A percentile compares a stretch with the other conserved stretches of the same genome.
Conservation (phyloP, 176 grass and related monocot species). For the Cenchrus americanus region DNA sequence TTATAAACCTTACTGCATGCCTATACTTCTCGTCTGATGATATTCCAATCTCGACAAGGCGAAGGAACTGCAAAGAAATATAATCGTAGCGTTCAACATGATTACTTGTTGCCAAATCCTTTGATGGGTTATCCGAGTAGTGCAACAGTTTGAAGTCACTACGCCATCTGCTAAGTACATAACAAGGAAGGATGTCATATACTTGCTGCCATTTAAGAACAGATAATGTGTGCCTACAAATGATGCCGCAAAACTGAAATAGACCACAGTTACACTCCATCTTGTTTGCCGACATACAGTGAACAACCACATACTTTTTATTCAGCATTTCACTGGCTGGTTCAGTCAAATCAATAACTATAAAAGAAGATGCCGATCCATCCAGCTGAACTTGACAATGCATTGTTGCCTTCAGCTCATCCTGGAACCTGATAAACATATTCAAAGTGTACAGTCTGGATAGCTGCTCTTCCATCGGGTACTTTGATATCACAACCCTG, state of each 20-base stretch:
- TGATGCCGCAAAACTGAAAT: slow-evolving; percentile 67
- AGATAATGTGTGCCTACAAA: slow-evolving; percentile 70
- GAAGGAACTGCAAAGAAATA: slow-evolving; percentile 70
- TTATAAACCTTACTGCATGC: slow-evolving; percentile 58
- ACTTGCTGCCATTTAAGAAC: slow-evolving; percentile 72
- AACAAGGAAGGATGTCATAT: slow-evolving; percentile 62
- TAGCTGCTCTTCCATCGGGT: slow-evolving; percentile 71
- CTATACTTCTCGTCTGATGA: slow-evolving; percentile 70
- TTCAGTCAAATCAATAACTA: slow-evolving; percentile 63
- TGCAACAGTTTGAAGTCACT: slow-evolving; percentile 62
- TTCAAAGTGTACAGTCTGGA: slow-evolving; percentile 69
- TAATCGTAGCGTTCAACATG: slow-evolving; percentile 70
- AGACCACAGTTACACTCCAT: slow-evolving; percentile 68
- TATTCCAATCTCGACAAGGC: slow-evolving; percentile 67
- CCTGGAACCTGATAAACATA: slow-evolving; percentile 73
- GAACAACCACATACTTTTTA: slow-evolving; percentile 70
- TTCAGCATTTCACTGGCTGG: slow-evolving; percentile 42
- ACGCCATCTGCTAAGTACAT: slow-evolving; percentile 70
- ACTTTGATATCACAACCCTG: slow-evolving; percentile 60
- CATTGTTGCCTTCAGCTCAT: slow-evolving; percentile 65
- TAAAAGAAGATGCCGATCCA: slow-evolving; percentile 56
- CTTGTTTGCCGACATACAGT: slow-evolving; percentile 53
- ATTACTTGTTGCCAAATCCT: slow-evolving; percentile 52
- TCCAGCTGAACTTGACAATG: slow-evolving; percentile 62
- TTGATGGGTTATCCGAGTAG: slow-evolving; percentile 50